Percentiles rank a stretch among this genome's conserved stretches.
Evolutionary conservation across 2,329 filamentous ascomycete genomes (phyloP).

Genomic region (Cercospora zeina): DNA sequence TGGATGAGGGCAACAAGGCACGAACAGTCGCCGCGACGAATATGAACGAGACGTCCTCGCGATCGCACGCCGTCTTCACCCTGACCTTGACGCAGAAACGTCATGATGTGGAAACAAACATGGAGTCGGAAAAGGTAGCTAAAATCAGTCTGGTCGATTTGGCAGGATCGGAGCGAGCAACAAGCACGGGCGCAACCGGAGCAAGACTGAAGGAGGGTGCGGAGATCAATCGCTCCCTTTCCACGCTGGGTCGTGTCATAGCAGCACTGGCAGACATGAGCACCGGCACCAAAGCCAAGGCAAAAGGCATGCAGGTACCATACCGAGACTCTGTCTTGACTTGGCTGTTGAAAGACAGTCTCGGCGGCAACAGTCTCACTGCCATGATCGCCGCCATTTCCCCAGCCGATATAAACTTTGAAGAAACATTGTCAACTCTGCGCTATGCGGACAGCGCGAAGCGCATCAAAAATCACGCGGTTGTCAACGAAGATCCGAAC

Average conservation of each 20-base stretch:
- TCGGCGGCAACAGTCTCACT: slow-evolving; percentile 98
- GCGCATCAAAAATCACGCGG: slow-evolving; percentile 99
- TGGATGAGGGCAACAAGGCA: slow-evolving; percentile 99
- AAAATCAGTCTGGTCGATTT: slow-evolving; percentile 98
- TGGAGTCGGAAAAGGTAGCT: slow-evolving; percentile 96
- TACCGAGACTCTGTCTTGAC: slow-evolving; percentile 97
- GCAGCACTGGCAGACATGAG: slow-evolving; percentile 90
- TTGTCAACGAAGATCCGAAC: slow-evolving; percentile 98
- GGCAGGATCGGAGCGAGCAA: slow-evolving; percentile 94
- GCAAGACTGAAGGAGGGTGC: slow-evolving; percentile 95
- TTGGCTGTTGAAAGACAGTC: slow-evolving; percentile 93
- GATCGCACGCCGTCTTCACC: slow-evolving; percentile 97
- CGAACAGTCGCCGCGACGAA: slow-evolving; percentile 97
- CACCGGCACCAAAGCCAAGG: slow-evolving; percentile 72
- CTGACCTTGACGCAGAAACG: slow-evolving; percentile 93
- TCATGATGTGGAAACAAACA: slow-evolving; percentile 85
- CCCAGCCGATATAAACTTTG: slow-evolving; percentile 97
- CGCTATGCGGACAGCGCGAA: slow-evolving; percentile 97
- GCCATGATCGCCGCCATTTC: slow-evolving; percentile 99
- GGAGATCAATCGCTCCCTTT: slow-evolving; percentile 96
- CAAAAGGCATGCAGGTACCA: slow-evolving; percentile 74
- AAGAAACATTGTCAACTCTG: slow-evolving; percentile 92
- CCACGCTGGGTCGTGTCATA: slow-evolving; percentile 95
- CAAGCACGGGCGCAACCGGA: slow-evolving; percentile 93
- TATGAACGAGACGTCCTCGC: slow-evolving; percentile 99